Base-by-base conservation (phyloP, 805 yeast genomes). In the Wickerhamomyces canadensis region DNA sequence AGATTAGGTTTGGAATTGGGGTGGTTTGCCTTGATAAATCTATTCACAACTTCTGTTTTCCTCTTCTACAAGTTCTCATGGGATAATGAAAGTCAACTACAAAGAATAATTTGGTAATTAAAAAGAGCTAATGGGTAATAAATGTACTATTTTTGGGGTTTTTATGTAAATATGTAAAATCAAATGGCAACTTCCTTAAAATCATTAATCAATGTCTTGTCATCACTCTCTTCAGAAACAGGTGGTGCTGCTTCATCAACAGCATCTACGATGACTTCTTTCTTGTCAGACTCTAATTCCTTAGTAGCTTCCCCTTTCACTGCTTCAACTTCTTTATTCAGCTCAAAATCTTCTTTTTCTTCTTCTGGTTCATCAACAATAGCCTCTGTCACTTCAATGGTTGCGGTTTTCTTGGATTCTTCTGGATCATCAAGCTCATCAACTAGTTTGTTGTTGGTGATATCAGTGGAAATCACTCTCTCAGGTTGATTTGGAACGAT, bases 91-190 rank as follows among this genome's bases (percentile, higher is more conserved):
- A 67, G 72, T 0, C 61, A 58, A 7, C 49, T 65, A 8, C 96
- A 88, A 58, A 72, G 97, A 50, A 85, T 93, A 42, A 88, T 91
- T 49, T 93, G 98, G 98, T 93, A 56, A 63, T n/a, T 3, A 12
- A 16, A 32, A 17, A 27, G 21, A 27, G 10, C 7, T 7, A n/a
- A 27, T n/a, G 16, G 22, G 31, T 17, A 28, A n/a, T 25, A 25
- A 25, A 25, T 25, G 27, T 25, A 25, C 27, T 25, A n/a, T 25
- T 14, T 6, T 28, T n/a, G 16, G 5, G 5, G 15, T 28, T 17
- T 28, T 25, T 25, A 12, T 25, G 27, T 11, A 12, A 27, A 27
- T n/a, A n/a, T 11, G 10, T 27, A 23, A 18, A 12, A 13, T 30
- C 33, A 51, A 32, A 51, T 48, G 17, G 41, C 14, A 18, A 51